Evolutionary conservation across 129 eudicot species (phyloP), one percentile per base, ranked within the genome.

Genomic region (Artemisia argyi): DNA sequence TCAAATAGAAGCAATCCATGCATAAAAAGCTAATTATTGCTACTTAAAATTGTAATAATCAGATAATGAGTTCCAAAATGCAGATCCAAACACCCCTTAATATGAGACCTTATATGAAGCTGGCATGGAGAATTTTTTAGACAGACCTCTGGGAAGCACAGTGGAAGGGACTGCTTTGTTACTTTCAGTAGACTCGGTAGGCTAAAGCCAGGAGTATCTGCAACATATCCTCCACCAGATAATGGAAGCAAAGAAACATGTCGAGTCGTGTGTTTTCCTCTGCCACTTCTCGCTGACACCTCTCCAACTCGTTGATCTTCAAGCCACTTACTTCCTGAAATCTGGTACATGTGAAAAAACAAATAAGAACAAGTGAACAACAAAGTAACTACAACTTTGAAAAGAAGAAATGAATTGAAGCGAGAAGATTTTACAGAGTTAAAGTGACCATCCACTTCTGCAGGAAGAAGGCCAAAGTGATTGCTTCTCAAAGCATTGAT

Each of bases 231-330:
- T 61, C 99, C 99, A 68, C 81, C 89, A 76, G 96, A 82, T 70
- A 94, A 65, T 4, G 97, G 99, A 70, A 94, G 99, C 82, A 94
- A 81, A 22, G 99, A 90, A n/a, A 94, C 99, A 59, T 94, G 84
- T 19, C 98, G 79, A 66, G 99, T 94, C 12, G 99, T 94, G 74
- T 94, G 97, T 76, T 90, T 94, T 65, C 99, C 99, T 81, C 92
- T 90, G 32, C 97, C 99, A 76, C 96, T 94, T 83, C 97, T 86
- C 42, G 86, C 78, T 42, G 99, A 94, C 65, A 94, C 97, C 80
- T 94, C 91, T 47, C 91, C 99, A 39, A 94, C 97, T 63, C 94
- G 86, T 70, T 94, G 99, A 74, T 94, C 97, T 80, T 90, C 97
- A 66, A 87, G 81, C 96, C 97, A 94, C 81, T 90, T 94, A 88